A percentile compares a stretch with the other conserved stretches of the same genome.
Conservation (phyloP, 768 basidiomycete genomes). For the Lentinus tigrinus region DNA sequence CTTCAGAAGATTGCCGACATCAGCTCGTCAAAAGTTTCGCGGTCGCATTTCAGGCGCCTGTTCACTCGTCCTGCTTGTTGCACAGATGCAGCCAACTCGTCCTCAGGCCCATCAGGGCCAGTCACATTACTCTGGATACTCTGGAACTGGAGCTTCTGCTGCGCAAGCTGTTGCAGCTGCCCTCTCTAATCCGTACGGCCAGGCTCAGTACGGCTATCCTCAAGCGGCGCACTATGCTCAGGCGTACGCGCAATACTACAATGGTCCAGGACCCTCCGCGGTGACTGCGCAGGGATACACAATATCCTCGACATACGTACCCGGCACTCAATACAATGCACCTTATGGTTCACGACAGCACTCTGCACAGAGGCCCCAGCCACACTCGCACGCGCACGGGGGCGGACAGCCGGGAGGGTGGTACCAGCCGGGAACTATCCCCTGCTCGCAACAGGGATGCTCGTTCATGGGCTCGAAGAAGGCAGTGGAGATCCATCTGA, state of each 20-base stretch:
- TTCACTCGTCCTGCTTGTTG: neutral
- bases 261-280: slow-evolving; percentile 13
- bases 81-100: slow-evolving; percentile 9
- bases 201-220: slow-evolving; percentile 15
- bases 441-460: slow-evolving; percentile 66
- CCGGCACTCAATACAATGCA: slow-evolving; percentile 10
- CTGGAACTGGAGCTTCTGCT: slow-evolving; percentile 4
- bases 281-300: slow-evolving; percentile 34
- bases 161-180: slow-evolving; percentile 26
- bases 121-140: neutral
- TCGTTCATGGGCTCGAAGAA: slow-evolving; percentile 67
- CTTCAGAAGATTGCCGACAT: neutral
- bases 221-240: slow-evolving; percentile 35
- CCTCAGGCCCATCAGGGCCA: neutral
- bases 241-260: slow-evolving; percentile 24
- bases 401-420: slow-evolving; percentile 33
- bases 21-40: slow-evolving; percentile 3
- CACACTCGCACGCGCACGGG: neutral
- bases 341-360: slow-evolving; percentile 1
- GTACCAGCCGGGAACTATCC: slow-evolving; percentile 61
- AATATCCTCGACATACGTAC: slow-evolving; percentile 32
- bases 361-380: slow-evolving; percentile 1
- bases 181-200: slow-evolving; percentile 30
- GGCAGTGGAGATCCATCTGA: slow-evolving; percentile 76
- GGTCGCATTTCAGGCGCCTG: slow-evolving; percentile 1